Conservation (phyloP, 768 basidiomycete genomes). For the Boletus rubropictus region DNA sequence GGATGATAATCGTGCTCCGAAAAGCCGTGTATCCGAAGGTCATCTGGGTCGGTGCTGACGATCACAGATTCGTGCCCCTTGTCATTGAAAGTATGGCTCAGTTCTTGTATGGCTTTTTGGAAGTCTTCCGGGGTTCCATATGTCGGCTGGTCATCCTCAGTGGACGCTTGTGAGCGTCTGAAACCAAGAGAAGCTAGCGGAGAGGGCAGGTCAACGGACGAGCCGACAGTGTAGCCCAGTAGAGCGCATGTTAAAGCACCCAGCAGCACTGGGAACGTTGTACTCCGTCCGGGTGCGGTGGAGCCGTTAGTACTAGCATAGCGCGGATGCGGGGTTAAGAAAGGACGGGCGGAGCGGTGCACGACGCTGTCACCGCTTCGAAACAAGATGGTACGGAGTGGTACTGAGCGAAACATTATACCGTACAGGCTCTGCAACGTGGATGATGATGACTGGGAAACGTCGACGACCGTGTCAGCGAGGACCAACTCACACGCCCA, state of each 20-base stretch:
- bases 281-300: not conserved
- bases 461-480: not conserved
- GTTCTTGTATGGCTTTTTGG: slow-evolving; percentile 44
- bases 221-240: slow-evolving; percentile 22
- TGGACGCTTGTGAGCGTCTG: not conserved
- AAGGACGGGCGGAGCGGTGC: not conserved
- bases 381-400: slow-evolving; percentile 2
- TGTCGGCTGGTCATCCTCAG: slow-evolving; percentile 17
- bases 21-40: slow-evolving; percentile 50
- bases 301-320: slow-evolving; percentile 7
- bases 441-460: not conserved
- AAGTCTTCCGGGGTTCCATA: slow-evolving; percentile 55
- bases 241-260: slow-evolving; percentile 16
- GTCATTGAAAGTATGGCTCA: slow-evolving; percentile 34
- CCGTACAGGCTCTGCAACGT: no score
- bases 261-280: slow-evolving; percentile 6
- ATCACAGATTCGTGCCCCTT: slow-evolving; percentile 3
- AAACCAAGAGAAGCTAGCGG: slow-evolving; percentile 6
- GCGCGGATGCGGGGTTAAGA: not conserved
- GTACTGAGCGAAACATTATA: slow-evolving; percentile 12
- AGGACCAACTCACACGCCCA: no score
- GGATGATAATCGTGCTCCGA: slow-evolving; percentile 48
- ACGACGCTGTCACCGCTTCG: not conserved
- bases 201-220: slow-evolving; percentile 2
- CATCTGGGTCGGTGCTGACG: slow-evolving; percentile 48